Base-by-base conservation (phyloP, 75 land plant genomes). In the Azolla pinnata region DNA sequence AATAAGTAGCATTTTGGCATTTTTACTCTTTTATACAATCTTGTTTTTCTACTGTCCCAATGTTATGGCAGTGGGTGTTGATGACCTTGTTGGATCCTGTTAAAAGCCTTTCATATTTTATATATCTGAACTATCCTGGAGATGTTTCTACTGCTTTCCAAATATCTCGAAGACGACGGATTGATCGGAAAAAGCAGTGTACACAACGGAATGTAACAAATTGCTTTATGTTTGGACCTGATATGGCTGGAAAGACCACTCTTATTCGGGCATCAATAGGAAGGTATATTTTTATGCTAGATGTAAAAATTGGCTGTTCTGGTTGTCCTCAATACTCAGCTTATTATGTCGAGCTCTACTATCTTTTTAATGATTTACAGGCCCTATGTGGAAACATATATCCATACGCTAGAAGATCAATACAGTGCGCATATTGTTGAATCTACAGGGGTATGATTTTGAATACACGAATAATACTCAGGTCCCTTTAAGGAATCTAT, bases 1-100 rank as follows among this genome's bases (percentile, higher is more conserved):
- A n/a, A n/a, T n/a, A n/a, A n/a, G n/a, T n/a, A n/a, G n/a, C n/a
- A n/a, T n/a, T n/a, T n/a, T n/a, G n/a, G n/a, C n/a, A n/a, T n/a
- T n/a, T n/a, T n/a, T n/a, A n/a, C n/a, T n/a, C n/a, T n/a, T n/a
- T n/a, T n/a, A n/a, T n/a, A n/a, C n/a, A n/a, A n/a, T n/a, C n/a
- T n/a, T n/a, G n/a, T n/a, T n/a, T n/a, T n/a, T n/a, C n/a, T n/a
- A n/a, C n/a, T n/a, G n/a, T n/a, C n/a, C n/a, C n/a, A n/a, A n/a
- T n/a, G n/a, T n/a, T n/a, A n/a, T n/a, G n/a, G 82, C 90, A 92
- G 97, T 92, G 97, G 97, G 76, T 84, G 8, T 71, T 92, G 18
- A 85, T 88, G 96, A 92, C 97, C 44, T 72, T 85, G 51, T 64
- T 82, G 31, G 90, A 92, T 50, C 97, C 97, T 14, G 78, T 60